Percentiles rank a stretch among this genome's conserved stretches.
These are phyloP conservation scores for Brettanomyces bruxellensis DNA, from an alignment of 805 yeast species.

Conservation along the genomic window DNA sequence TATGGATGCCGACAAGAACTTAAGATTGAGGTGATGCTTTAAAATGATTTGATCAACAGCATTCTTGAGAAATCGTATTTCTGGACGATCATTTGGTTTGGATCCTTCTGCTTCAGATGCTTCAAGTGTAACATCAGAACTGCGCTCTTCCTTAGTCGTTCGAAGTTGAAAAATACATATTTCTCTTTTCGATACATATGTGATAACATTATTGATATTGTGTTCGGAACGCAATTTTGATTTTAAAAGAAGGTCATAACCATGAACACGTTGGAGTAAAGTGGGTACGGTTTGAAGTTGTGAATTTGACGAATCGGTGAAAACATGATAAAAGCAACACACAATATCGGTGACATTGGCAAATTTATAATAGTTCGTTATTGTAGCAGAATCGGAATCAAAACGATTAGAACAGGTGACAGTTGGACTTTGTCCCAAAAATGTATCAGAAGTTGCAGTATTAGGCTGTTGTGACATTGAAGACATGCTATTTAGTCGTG, in stretches of 20 bases:
- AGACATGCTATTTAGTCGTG: too few relatives aligned
- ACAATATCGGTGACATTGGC: constrained; percentile 20
- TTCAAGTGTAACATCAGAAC: constrained; percentile 4
- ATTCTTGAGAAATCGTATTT: constrained; percentile 23
- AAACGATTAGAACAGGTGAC: neutral
- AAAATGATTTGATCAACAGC: constrained; percentile 23
- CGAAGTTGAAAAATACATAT: constrained; percentile 24
- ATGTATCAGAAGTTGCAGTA: neutral
- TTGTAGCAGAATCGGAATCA: constrained; percentile 12
- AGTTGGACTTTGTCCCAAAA: neutral
- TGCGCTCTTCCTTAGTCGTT: constrained; percentile 1
- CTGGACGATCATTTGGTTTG: constrained; percentile 7
- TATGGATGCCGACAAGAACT: constrained; percentile 17
- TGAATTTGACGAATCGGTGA: constrained; percentile 2
- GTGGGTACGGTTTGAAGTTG: constrained; percentile 7
- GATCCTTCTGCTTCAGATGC: constrained; percentile 6
- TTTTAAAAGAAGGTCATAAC: constrained; percentile 20
- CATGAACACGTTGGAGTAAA: constrained; percentile 16
- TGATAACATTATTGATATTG: constrained; percentile 19
- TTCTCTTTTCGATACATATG: constrained; percentile 23
- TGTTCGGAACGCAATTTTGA: constrained; percentile 20
- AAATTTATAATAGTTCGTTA: constrained; percentile 24
- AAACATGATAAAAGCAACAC: constrained; percentile 23
- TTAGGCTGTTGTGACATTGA: neutral
- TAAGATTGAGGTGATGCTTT: constrained; percentile 17